Evolutionary conservation across 192 early-diverging fungal species (phyloP).

Genomic region (Podila epigama): DNA sequence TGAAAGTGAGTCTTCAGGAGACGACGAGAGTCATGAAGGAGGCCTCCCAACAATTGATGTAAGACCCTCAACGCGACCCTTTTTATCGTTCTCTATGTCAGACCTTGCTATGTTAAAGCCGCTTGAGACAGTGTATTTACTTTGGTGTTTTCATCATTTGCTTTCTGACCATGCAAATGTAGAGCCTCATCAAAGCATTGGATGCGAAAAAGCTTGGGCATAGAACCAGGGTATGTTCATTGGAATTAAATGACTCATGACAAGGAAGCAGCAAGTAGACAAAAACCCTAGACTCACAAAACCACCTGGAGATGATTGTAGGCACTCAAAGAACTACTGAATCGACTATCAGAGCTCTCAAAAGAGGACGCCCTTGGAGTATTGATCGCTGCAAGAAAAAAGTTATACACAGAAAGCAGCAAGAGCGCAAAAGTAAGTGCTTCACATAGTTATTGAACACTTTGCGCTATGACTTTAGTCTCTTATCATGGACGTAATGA

Average conservation of each 20-base stretch:
- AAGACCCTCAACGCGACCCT: too few species aligned
- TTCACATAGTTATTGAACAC: background rate
- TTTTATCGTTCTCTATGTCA: background rate
- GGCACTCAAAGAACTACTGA: constrained; percentile 35
- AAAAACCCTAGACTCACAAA: too few species aligned
- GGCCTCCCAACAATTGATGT: background rate
- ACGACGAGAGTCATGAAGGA: background rate
- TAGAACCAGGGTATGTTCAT: background rate
- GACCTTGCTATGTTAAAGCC: too few species aligned
- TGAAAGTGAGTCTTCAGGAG: constrained; percentile 4
- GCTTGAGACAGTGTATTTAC: too few species aligned
- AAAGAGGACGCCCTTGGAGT: background rate
- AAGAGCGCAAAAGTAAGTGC: constrained; percentile 26
- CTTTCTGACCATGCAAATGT: background rate
- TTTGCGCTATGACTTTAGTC: background rate
- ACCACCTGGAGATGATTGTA: background rate
- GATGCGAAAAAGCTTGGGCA: background rate
- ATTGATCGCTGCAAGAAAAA: constrained; percentile 15
- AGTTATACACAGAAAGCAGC: constrained; percentile 23
- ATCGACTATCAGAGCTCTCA: constrained; percentile 22
- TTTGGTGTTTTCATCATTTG: background rate
- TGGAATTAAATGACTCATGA: background rate
- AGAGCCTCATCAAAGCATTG: background rate
- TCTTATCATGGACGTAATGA: background rate
- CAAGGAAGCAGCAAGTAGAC: too few species aligned